These are phyloP conservation scores for Bipolaris oryzae DNA, from an alignment of 2,329 filamentous ascomycete genomes.

Conservation along the genomic window DNA sequence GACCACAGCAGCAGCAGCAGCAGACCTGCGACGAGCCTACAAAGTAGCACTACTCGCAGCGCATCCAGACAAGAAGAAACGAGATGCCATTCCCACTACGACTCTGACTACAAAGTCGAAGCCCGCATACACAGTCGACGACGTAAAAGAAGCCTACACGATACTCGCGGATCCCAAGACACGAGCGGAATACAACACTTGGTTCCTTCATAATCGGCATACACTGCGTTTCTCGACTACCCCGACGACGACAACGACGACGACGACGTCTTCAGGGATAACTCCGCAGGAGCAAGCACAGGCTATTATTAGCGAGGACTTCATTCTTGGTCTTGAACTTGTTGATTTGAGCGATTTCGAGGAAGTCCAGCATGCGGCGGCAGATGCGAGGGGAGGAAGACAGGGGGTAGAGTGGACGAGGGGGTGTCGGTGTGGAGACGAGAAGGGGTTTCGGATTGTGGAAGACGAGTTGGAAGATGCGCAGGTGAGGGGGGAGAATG, in stretches of 20 bases:
- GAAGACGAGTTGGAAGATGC: slow-evolving; percentile 62
- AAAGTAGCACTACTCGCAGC: slow-evolving; percentile 61
- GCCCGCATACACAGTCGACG: slow-evolving; percentile 57
- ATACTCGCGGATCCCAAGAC: slow-evolving; percentile 54
- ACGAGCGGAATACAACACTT: slow-evolving; percentile 52
- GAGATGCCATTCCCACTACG: not conserved
- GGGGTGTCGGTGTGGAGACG: slow-evolving; percentile 64
- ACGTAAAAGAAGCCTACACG: slow-evolving; percentile 64
- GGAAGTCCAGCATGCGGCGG: not conserved
- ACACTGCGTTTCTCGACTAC: not conserved
- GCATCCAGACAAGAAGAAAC: slow-evolving; percentile 63
- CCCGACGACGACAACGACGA: too few species aligned
- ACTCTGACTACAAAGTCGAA: not conserved
- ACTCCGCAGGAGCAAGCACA: not conserved
- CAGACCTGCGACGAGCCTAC: slow-evolving; percentile 54
- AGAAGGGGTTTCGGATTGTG: slow-evolving; percentile 60
- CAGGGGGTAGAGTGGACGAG: slow-evolving; percentile 54
- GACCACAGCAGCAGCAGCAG: slow-evolving; percentile 3
- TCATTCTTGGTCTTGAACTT: slow-evolving; percentile 59
- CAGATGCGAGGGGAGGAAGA: slow-evolving; percentile 43
- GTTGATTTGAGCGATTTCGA: slow-evolving; percentile 63
- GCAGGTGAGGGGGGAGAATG: slow-evolving; percentile 59
- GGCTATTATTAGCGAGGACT: slow-evolving; percentile 20
- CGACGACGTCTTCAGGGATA: too few species aligned
- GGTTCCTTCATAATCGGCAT: slow-evolving; percentile 17